Conservation (phyloP, 306 rosid genomes). For the Acacia melanoxylon region DNA sequence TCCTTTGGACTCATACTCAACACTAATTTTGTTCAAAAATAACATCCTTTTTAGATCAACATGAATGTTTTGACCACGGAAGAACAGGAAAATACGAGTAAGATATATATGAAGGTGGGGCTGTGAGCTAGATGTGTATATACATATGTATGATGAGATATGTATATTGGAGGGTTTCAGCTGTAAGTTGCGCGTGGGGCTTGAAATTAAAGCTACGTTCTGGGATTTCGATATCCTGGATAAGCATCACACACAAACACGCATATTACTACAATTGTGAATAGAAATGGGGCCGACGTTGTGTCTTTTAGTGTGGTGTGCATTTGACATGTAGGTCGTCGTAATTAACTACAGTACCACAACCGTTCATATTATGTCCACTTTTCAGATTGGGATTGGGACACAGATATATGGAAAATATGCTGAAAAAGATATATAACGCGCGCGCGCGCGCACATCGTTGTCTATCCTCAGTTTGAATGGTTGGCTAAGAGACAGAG, state of each 20-base stretch:
- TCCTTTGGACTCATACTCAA: no score
- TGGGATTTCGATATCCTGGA: not conserved
- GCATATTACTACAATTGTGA: not conserved
- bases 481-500: not conserved
- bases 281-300: not conserved
- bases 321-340: not conserved
- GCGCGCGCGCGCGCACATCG: not conserved
- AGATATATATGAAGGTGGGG: not conserved
- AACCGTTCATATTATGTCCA: not conserved
- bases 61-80: no score
- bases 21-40: no score
- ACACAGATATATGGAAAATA: no score
- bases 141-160: not conserved
- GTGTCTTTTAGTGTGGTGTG: not conserved
- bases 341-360: not conserved
- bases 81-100: not conserved
- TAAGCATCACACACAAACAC: not conserved
- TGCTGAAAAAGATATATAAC: no score
- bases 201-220: not conserved
- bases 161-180: not conserved
- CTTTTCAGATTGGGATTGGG: not conserved
- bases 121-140: not conserved
- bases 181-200: not conserved
- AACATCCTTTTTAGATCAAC: no score
- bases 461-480: not conserved